Evolutionary conservation across 192 early-diverging fungal genomes (phyloP), one percentile per base, ranked within the genome.

Genomic region (Paraglomus occultum): DNA sequence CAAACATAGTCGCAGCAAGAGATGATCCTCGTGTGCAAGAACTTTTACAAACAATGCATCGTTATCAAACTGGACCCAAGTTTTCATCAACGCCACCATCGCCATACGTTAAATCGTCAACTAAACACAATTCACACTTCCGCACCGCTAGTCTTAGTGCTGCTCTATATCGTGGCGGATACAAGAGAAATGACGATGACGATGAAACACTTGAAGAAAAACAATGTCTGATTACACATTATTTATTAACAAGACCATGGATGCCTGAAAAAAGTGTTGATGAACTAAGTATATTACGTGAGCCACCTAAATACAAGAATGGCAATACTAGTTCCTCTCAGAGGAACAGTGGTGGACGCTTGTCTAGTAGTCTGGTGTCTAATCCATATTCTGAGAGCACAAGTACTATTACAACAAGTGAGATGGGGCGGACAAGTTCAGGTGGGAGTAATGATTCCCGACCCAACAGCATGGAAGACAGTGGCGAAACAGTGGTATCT

Each of bases 241-340:
- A 91, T 77, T 71, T 93, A 6, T 73, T 93, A 51, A 87, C 84
- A 18, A 75, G 91, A n/a, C 76, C 82, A 0, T 91, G 88, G 89
- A 82, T 86, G 6, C 83, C 81, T 11, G 88, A 93, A 74, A 87
- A 87, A 50, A 89, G 87, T 67, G 83, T 93, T 15, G 91, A 93
- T 67, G 89, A 89, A 67, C 62, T 93, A 40, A 89, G 87, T 53
- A 67, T 77, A 23, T 62, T 77, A 22, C 75, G 91, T 4, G 91
- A 92, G 67, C 87, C 89, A n/a, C 66, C 81, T 15, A 79, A 79
- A 67, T 70, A 82, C 8, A 80, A 76, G 71, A 70, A 18, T 31
- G 17, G 67, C 61, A 49, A 22, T 71, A 45, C 48, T 17, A 48
- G 45, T 46, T 10, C 64, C 23, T 39, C 20, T 15, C 20, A 59